These are phyloP conservation scores for Aureobasidium sp. DNA, from an alignment of 2,329 filamentous ascomycete species.

Conservation along the genomic window DNA sequence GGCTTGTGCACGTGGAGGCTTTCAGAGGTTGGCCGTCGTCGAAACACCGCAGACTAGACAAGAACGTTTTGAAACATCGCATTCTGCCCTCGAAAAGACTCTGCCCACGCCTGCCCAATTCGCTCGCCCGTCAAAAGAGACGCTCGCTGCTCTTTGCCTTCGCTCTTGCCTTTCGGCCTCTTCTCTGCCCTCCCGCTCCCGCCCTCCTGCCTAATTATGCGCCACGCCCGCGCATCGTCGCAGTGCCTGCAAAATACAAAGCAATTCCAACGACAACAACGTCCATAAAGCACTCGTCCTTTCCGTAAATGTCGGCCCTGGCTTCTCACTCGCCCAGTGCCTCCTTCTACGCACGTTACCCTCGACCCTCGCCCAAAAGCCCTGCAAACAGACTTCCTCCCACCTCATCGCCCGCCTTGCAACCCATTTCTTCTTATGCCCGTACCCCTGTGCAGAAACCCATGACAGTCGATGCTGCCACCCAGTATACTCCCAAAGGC, in stretches of 20 bases:
- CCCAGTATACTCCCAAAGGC: constrained; percentile 46
- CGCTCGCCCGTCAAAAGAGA: neutral
- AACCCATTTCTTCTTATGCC: constrained; percentile 1
- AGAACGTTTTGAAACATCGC: neutral
- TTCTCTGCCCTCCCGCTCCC: neutral
- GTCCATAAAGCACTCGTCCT: neutral
- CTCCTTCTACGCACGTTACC: constrained; percentile 12
- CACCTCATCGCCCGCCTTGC: constrained; percentile 1
- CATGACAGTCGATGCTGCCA: constrained; percentile 38
- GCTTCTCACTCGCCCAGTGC: constrained; percentile 23
- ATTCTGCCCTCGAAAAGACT: neutral
- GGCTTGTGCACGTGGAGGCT: neutral
- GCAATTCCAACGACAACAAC: neutral
- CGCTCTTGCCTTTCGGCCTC: neutral
- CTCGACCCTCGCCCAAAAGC: neutral
- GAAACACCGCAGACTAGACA: constrained; percentile 1
- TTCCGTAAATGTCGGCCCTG: constrained; percentile 22
- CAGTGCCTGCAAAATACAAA: neutral
- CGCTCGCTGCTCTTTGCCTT: neutral
- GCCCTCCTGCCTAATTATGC: constrained; percentile 10
- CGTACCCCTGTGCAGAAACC: constrained; percentile 9
- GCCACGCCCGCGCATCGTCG: constrained; percentile 8
- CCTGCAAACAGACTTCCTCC: neutral
- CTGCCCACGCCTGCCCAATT: neutral
- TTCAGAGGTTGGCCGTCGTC: neutral